These are phyloP conservation scores for Acanthamoeba triangularis DNA, from an alignment of 208 protist species.

Conservation along the genomic window DNA sequence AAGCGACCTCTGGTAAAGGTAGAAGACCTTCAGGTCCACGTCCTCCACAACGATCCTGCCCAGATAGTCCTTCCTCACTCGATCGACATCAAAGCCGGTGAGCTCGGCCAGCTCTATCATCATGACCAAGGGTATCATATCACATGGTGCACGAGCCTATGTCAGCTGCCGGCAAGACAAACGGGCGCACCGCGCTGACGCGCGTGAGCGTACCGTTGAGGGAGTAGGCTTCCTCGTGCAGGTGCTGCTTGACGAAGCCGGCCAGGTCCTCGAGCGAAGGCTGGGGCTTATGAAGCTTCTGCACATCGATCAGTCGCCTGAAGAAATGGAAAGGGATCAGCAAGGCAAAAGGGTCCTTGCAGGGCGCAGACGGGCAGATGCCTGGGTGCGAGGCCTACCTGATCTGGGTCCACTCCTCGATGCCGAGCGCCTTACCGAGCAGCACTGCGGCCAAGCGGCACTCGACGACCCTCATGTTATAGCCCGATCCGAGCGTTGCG, in stretches of 20 bases:
- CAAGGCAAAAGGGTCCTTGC: too few relatives aligned
- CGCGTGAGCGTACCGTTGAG: background rate
- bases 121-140: too few relatives aligned
- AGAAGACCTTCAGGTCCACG: conserved; percentile 57
- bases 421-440: conserved; percentile 46
- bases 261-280: conserved; percentile 52
- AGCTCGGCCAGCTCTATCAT: conserved; percentile 12
- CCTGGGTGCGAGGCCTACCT: background rate
- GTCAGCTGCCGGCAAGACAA: background rate
- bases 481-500: conserved; percentile 35
- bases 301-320: conserved; percentile 40
- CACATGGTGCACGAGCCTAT: background rate
- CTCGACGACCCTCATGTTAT: conserved; percentile 81
- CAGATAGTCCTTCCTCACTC: conserved; percentile 45
- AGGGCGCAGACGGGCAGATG: background rate
- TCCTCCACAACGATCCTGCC: conserved; percentile 49
- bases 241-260: background rate
- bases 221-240: conserved; percentile 63
- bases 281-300: conserved; percentile 49
- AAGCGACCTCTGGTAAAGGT: conserved; percentile 54
- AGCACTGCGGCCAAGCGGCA: conserved; percentile 81
- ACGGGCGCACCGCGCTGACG: background rate
- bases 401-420: conserved; percentile 28
- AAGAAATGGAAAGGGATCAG: background rate
- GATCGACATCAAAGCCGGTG: conserved; percentile 25